Evolutionary conservation across 176 grass and related monocot species (phyloP), one percentile per base, ranked within the genome.

Genomic region (Oryza officinalis): DNA sequence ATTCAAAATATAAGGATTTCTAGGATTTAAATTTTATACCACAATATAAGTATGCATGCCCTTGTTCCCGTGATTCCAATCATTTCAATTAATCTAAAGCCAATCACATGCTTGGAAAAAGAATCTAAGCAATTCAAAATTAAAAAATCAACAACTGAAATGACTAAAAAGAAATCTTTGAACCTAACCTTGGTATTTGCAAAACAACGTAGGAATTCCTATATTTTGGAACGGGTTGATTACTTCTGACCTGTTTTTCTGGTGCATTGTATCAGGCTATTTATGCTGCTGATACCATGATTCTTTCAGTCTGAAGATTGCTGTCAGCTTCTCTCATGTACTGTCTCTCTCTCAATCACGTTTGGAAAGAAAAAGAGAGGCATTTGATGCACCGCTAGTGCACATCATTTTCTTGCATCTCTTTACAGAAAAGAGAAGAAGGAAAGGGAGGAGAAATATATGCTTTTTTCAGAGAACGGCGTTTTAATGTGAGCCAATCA

Each of bases 311-410:
- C 38, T 60, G 14, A 9, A 14, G 67, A 80, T 27, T 27, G 17
- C 50, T 18, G 60, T 84, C 68, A 49, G 69, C 83, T 30, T 79
- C 57, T 25, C n/a, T 61, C 79, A 43, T 5, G 12, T 10, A 5
- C 49, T 38, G 9, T 57, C 4, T 11, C 57, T 60, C 57, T 25
- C 67, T 32, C 10, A 20, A 6, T n/a, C 10, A 32, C 13, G 63
- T 69, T 69, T 61, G 79, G 26, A 30, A 59, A 65, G 49, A 33
- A 33, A 23, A 59, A 65, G 79, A 35, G 15, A 59, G 72, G 49
- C 64, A 40, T 76, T 87, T 83, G 84, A 87, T 80, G 89, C 80
- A 75, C 89, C 84, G 84, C 84, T 75, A 49, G 33, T 49, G 45
- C 77, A 59, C 52, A 37, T 65, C 65, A 41, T 32, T n/a, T 26